These are phyloP conservation scores for Flaveria sonorensis DNA, from an alignment of 129 eudicot genomes.

Conservation along the genomic window DNA sequence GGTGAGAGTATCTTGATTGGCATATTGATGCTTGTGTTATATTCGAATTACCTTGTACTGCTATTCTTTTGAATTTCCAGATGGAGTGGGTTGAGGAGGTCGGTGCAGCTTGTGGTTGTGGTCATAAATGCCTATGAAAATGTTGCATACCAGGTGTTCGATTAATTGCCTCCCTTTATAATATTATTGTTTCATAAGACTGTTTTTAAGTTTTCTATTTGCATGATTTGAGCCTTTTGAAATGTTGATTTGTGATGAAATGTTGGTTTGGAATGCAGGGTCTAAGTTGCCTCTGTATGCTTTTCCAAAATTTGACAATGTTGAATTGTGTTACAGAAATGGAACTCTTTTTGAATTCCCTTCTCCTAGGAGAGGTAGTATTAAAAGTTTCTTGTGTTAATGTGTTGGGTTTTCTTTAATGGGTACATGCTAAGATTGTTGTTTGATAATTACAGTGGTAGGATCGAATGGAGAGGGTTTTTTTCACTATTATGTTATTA, in stretches of 20 bases:
- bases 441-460: conserved; percentile 50
- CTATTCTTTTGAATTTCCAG: conserved; percentile 61
- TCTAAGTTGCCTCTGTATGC: conserved; percentile 89
- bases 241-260: not conserved
- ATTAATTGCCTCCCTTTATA: not conserved
- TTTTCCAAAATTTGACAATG: conserved; percentile 49
- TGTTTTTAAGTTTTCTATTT: not conserved
- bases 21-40: too few species aligned
- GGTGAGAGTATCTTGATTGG: too few species aligned
- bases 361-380: conserved; percentile 85
- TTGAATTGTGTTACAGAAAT: conserved; percentile 34
- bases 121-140: conserved; percentile 66
- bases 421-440: not conserved
- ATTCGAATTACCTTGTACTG: conserved; percentile 8
- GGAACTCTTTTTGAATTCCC: conserved; percentile 71
- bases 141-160: conserved; percentile 68
- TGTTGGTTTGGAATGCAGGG: conserved; percentile 41
- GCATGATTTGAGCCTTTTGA: not conserved
- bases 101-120: conserved; percentile 44
- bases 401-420: not conserved
- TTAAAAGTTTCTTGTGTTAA: not conserved
- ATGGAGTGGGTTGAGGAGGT: conserved; percentile 45
- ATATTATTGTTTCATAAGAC: too few species aligned
- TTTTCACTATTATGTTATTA: conserved; percentile 73
- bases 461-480: conserved; percentile 64